A percentile compares a stretch with the other conserved stretches of the same genome.
These are phyloP conservation scores for Dichotomocladium elegans DNA, from an alignment of 371 early-diverging fungal genomes.

Conservation along the genomic window DNA sequence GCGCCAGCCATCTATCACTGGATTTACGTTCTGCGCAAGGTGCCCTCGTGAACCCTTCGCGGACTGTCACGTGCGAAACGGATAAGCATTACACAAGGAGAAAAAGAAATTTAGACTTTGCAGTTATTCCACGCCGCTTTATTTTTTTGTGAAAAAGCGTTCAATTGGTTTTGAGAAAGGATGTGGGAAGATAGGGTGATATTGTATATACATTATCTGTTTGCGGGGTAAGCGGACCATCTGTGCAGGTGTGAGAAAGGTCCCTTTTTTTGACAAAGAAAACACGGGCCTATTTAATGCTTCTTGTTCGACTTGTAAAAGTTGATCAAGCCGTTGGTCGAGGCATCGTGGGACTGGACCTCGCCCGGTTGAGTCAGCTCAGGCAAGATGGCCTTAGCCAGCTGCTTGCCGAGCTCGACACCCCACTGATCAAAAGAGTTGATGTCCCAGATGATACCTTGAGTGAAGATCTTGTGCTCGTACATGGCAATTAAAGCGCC, in stretches of 20 bases:
- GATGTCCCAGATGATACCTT: slow-evolving; percentile 97
- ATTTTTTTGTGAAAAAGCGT: too few species aligned
- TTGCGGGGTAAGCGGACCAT: too few species aligned
- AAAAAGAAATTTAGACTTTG: too few species aligned
- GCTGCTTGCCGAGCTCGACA: slow-evolving; percentile 98
- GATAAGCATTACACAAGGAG: too few species aligned
- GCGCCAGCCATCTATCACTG: slow-evolving; percentile 28
- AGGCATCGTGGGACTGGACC: slow-evolving; percentile 81
- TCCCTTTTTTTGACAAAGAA: neutral
- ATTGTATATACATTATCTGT: too few species aligned
- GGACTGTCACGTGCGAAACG: too few species aligned
- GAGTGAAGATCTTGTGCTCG: slow-evolving; percentile 99
- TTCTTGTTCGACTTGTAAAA: slow-evolving; percentile 66
- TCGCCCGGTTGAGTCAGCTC: slow-evolving; percentile 61
- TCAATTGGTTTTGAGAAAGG: too few species aligned
- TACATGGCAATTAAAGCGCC: slow-evolving; percentile 96
- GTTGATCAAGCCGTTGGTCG: slow-evolving; percentile 96
- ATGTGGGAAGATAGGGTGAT: too few species aligned
- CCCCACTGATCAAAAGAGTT: slow-evolving; percentile 99
- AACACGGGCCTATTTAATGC: too few species aligned
- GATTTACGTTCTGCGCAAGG: slow-evolving; percentile 18
- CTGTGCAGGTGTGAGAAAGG: too few species aligned
- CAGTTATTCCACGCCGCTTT: too few species aligned
- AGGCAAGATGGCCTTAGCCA: slow-evolving; percentile 94
- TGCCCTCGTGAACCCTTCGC: too few species aligned